Evolutionary conservation across 768 basidiomycete genomes (phyloP), one percentile per base, ranked within the genome.

Genomic region (Phylloporus rhodoxanthus): DNA sequence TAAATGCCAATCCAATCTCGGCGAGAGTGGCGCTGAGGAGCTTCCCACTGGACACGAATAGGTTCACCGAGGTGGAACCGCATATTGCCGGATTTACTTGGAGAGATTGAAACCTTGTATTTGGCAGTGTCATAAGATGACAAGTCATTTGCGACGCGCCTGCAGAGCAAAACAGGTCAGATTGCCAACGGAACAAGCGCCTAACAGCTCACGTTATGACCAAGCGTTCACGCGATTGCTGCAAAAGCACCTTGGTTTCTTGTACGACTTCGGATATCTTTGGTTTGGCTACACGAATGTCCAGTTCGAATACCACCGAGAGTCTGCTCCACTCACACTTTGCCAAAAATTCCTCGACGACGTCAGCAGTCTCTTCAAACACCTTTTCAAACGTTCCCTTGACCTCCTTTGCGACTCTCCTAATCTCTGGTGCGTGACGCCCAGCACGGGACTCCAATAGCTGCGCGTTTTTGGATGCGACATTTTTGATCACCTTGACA

Each of bases 1-100:
- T 92, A 92, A 21, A 97, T 80, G 13, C 94, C 96, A 60, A 99
- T 87, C 96, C 96, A 98, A 65, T 99, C 96, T 58, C 83, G 82
- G 11, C 89, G 78, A 11, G 93, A 94, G 63, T 97, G 95, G 47
- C 81, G 78, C 30, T 73, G 69, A 1, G 95, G 94, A 1, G 90
- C 94, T 56, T 82, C 80, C 94, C 94, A 98, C 41, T 79, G 78
- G 40, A 99, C 76, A 2, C 68, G 75, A 57, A 99, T 92, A 2
- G 88, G 84, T 65, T 98, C 91, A 29, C 96, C 96, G 42, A 97
- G 80, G 64, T 91, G 87, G 77, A 87, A 98, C 4, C 80, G 77
- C 21, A 73, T 72, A 7, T 71, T 58, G 6, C 79, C 77, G 9
- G 75, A 75, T 10, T 73, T 61, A 55, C 74, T 75, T 19, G 79